These are phyloP conservation scores for Phoma sp. DNA, from an alignment of 2,329 filamentous ascomycete species.

Conservation along the genomic window DNA sequence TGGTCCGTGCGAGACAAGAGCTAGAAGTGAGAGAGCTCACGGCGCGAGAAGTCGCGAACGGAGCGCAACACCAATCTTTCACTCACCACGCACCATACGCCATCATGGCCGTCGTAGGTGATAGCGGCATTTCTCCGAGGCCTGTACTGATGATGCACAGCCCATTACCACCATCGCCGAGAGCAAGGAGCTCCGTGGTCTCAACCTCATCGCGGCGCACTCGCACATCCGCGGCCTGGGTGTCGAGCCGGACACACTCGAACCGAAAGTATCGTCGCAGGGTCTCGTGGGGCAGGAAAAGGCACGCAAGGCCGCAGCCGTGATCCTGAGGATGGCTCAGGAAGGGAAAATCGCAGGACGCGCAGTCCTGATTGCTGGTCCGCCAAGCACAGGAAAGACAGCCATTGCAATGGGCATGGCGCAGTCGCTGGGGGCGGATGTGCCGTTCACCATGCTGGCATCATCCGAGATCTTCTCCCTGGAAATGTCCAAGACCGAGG, in stretches of 20 bases:
- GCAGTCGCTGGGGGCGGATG: conserved; percentile 90
- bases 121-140: background rate
- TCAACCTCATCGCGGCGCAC: conserved; percentile 97
- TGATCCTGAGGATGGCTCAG: conserved; percentile 98
- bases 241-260: conserved; percentile 88
- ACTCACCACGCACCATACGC: conserved; percentile 8
- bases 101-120: conserved; percentile 45
- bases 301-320: conserved; percentile 92
- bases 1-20: background rate
- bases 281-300: conserved; percentile 96
- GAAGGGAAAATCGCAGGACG: conserved; percentile 97
- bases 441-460: conserved; percentile 94
- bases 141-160: conserved; percentile 29
- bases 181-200: conserved; percentile 91
- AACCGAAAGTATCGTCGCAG: conserved; percentile 84
- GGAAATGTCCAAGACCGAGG: conserved; percentile 99
- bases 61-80: conserved; percentile 8
- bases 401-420: conserved; percentile 99
- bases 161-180: conserved; percentile 85
- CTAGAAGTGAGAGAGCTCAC: conserved; percentile 13
- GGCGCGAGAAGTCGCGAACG: conserved; percentile 11
- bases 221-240: conserved; percentile 97
- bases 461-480: conserved; percentile 98
- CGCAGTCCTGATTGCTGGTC: conserved; percentile 92
- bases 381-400: conserved; percentile 96